A percentile compares a stretch with the other conserved stretches of the same genome.
Evolutionary conservation across 768 basidiomycete species (phyloP).

Genomic region (Auricularia sp.): DNA sequence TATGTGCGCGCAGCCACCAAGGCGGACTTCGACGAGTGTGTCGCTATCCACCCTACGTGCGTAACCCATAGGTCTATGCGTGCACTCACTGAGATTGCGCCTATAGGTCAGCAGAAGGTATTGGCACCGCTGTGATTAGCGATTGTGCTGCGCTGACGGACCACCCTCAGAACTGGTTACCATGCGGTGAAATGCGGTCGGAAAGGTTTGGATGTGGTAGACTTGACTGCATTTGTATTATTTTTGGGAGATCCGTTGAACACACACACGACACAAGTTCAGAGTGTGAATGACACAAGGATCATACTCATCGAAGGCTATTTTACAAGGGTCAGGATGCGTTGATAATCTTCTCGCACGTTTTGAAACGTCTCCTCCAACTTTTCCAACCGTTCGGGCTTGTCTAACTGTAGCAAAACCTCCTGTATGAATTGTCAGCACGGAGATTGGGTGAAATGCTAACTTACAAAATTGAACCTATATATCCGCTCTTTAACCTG

Average conservation of each 20-base stretch:
- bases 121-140: neutral
- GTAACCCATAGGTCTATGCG: conserved; percentile 14
- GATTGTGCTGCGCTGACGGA: neutral
- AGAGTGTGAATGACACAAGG: too few species aligned
- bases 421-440: conserved; percentile 39
- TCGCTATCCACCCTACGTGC: conserved; percentile 87
- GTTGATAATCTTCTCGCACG: conserved; percentile 74
- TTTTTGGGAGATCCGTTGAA: too few species aligned
- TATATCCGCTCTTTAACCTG: conserved; percentile 87
- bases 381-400: conserved; percentile 77
- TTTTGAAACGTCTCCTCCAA: conserved; percentile 87
- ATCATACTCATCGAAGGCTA: conserved; percentile 1
- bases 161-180: conserved; percentile 6
- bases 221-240: conserved; percentile 15
- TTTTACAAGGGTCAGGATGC: conserved; percentile 53
- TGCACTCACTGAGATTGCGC: neutral
- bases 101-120: conserved; percentile 10
- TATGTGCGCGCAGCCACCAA: conserved; percentile 45
- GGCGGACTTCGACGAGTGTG: conserved; percentile 74
- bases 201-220: conserved; percentile 7
- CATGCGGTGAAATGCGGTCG: neutral
- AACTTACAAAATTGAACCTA: conserved; percentile 79
- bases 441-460: neutral
- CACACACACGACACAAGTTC: too few species aligned
- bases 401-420: conserved; percentile 77